phyloP scores from a whole-genome alignment of 2,329 filamentous ascomycete genomes.

The Aspergillus tamarii region DNA sequence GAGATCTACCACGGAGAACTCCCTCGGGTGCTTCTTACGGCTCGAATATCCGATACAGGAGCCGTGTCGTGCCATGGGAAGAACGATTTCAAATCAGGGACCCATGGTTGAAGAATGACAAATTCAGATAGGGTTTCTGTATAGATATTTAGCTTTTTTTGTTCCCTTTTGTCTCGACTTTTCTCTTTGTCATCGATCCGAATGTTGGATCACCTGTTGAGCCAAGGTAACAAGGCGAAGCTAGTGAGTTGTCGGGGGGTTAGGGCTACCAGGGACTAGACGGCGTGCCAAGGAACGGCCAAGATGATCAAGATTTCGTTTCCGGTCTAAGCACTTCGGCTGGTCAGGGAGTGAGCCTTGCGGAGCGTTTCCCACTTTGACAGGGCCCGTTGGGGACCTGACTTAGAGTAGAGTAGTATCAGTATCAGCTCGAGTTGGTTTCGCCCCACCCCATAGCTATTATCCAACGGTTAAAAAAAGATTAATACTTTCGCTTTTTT shows the following conservation, averaged over 20 bases:
- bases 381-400: background rate
- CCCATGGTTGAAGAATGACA: slow-evolving; percentile 13
- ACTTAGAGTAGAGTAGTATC: background rate
- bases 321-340: background rate
- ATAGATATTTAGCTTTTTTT: background rate
- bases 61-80: background rate
- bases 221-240: background rate
- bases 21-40: background rate
- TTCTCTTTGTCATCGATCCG: background rate
- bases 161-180: background rate
- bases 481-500: background rate
- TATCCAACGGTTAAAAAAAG: slow-evolving; percentile 6
- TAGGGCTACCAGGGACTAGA: background rate
- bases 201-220: slow-evolving; percentile 1
- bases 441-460: background rate
- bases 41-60: background rate
- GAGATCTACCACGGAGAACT: background rate
- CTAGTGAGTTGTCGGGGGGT: background rate
- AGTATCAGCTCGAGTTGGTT: background rate
- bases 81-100: slow-evolving; percentile 12
- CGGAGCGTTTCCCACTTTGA: background rate
- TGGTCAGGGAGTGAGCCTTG: background rate
- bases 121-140: background rate
- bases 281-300: slow-evolving; percentile 6
- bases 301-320: slow-evolving; percentile 21